A percentile compares a stretch with the other conserved stretches of the same genome.
Conservation (phyloP, 1,284 basidiomycete genomes). For the Kwoniella shivajii region DNA sequence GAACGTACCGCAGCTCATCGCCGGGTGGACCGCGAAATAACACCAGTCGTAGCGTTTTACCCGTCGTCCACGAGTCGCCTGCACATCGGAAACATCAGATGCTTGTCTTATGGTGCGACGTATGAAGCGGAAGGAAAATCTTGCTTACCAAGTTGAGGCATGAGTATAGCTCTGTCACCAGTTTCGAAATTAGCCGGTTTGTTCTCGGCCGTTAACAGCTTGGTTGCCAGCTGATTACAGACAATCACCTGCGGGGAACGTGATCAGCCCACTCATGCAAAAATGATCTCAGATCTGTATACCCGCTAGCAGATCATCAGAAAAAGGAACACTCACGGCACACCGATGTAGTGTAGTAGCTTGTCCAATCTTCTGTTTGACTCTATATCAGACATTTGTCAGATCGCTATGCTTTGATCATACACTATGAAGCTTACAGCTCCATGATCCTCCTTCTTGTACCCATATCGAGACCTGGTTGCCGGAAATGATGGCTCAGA, state of each 20-base stretch:
- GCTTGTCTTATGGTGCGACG: background rate
- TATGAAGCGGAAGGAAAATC: background rate
- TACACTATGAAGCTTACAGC: conserved; percentile 29
- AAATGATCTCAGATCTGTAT: too few species aligned
- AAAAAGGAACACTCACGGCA: conserved; percentile 34
- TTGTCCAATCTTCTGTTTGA: conserved; percentile 46
- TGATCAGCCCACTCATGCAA: background rate
- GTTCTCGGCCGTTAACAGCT: conserved; percentile 47
- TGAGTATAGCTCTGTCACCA: conserved; percentile 50
- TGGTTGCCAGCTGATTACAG: conserved; percentile 52
- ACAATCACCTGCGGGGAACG: conserved; percentile 39
- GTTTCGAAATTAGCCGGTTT: conserved; percentile 51
- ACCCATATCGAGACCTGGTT: conserved; percentile 43
- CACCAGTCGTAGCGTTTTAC: conserved; percentile 43
- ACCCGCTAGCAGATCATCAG: conserved; percentile 7
- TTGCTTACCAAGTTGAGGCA: conserved; percentile 49
- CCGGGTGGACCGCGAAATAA: conserved; percentile 45
- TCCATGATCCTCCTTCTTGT: conserved; percentile 45
- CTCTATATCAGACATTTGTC: too few species aligned
- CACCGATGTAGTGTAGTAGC: conserved; percentile 43
- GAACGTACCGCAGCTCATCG: conserved; percentile 46
- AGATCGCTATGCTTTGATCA: too few species aligned
- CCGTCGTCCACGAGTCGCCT: conserved; percentile 51
- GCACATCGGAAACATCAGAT: too few species aligned
- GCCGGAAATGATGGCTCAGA: conserved; percentile 51